Conservation (phyloP, 1,139 yeast species). For the Saccharomyces hybrid region DNA sequence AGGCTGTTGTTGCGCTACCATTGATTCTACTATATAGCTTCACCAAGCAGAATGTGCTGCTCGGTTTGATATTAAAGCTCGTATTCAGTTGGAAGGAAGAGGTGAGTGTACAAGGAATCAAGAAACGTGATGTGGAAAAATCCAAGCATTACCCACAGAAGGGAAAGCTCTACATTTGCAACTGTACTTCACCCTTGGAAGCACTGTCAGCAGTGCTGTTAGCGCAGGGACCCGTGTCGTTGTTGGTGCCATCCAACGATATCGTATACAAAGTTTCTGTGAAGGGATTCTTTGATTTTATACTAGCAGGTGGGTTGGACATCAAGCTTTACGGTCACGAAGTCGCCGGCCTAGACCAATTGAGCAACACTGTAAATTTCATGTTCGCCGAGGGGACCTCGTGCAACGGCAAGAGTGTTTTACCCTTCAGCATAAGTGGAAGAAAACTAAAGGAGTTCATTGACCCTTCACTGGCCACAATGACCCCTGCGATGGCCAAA, state of each 20-base stretch:
- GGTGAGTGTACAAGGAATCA: slow-evolving; percentile 45
- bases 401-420: slow-evolving; percentile 53
- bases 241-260: slow-evolving; percentile 44
- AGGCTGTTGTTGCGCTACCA: slow-evolving; percentile 7
- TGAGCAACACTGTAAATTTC: slow-evolving; percentile 37
- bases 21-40: slow-evolving; percentile 9
- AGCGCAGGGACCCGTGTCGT: slow-evolving; percentile 33
- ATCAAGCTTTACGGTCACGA: slow-evolving; percentile 15
- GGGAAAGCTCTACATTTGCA: slow-evolving; percentile 43
- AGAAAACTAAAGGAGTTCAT: slow-evolving; percentile 19
- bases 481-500: slow-evolving; percentile 7
- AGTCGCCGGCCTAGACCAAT: slow-evolving; percentile 9
- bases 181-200: slow-evolving; percentile 53
- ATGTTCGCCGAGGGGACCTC: slow-evolving; percentile 63
- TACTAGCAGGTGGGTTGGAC: slow-evolving; percentile 20
- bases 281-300: slow-evolving; percentile 36
- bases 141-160: slow-evolving; percentile 36
- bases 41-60: slow-evolving; percentile 9
- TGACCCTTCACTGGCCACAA: slow-evolving; percentile 6
- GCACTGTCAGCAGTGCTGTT: slow-evolving; percentile 35
- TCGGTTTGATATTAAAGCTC: slow-evolving; percentile 17
- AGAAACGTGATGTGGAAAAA: slow-evolving; percentile 38
- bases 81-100: slow-evolving; percentile 31
- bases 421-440: slow-evolving; percentile 38
- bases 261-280: slow-evolving; percentile 34